These are phyloP conservation scores for Hemerocallis citrina DNA, from an alignment of 106 monocot species.

Conservation along the genomic window DNA sequence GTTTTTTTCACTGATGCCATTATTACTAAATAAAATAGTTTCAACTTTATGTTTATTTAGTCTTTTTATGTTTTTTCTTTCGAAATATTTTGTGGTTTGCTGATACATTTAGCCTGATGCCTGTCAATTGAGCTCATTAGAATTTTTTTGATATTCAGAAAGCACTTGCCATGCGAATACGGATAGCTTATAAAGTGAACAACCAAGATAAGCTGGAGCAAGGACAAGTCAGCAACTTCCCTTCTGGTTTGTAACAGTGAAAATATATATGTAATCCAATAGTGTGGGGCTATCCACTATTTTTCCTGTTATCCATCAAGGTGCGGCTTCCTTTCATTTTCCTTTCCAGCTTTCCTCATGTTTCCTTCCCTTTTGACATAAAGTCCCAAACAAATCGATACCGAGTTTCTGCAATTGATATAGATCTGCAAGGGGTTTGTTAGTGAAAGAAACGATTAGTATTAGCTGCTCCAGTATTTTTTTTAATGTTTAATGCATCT, in stretches of 20 bases:
- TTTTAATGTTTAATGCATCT: background rate
- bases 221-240: slow-evolving; percentile 91
- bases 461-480: background rate
- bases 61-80: no score
- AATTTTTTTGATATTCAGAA: slow-evolving; percentile 30
- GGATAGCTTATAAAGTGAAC: slow-evolving; percentile 79
- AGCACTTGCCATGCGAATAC: slow-evolving; percentile 83
- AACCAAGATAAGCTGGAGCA: slow-evolving; percentile 76
- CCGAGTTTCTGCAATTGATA: background rate
- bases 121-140: no score
- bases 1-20: no score
- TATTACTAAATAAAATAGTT: no score
- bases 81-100: no score
- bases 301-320: no score
- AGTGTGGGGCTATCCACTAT: background rate
- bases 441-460: background rate
- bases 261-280: background rate
- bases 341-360: background rate
- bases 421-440: background rate
- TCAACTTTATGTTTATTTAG: no score
- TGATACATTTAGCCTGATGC: no score
- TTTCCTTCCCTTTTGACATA: background rate
- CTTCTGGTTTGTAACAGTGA: slow-evolving; percentile 47
- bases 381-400: background rate
- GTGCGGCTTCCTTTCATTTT: background rate